Conservation (phyloP, 2,329 filamentous ascomycete species). For the Hymenotorrendiella dingleyae region DNA sequence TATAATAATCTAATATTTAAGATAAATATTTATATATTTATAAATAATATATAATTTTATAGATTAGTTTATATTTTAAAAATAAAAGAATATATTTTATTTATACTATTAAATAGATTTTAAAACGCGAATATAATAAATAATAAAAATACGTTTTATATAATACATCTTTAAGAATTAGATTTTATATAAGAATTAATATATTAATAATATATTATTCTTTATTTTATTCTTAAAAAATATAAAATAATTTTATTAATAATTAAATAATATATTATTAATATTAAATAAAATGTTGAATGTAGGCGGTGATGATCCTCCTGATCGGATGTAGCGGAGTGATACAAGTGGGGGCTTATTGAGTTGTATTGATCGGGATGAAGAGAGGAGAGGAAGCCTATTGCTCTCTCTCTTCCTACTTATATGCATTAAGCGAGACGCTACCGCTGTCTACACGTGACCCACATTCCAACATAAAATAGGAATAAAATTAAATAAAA, state of each 20-base stretch:
- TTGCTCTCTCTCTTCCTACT: too few relatives aligned
- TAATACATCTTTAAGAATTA: background rate
- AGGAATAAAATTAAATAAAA: background rate
- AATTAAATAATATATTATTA: background rate
- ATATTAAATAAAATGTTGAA: too few relatives aligned
- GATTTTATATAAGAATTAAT: background rate
- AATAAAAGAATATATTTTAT: background rate
- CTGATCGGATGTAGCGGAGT: too few relatives aligned
- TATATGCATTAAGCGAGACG: too few relatives aligned
- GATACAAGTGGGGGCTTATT: too few relatives aligned
- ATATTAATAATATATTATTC: background rate
- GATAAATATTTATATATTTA: background rate
- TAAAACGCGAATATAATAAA: background rate
- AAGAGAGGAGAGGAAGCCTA: too few relatives aligned
- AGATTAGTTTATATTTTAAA: background rate
- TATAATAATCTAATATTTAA: background rate
- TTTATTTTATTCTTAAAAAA: background rate
- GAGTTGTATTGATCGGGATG: too few relatives aligned
- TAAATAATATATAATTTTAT: background rate
- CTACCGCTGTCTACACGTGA: too few relatives aligned
- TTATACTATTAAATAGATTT: background rate
- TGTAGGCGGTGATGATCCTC: too few relatives aligned
- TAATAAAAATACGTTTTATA: background rate
- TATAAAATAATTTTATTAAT: background rate
- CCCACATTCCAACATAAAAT: too few relatives aligned